Evolutionary conservation across 805 yeast species (phyloP).

Genomic region (Myxozyma neotropica): DNA sequence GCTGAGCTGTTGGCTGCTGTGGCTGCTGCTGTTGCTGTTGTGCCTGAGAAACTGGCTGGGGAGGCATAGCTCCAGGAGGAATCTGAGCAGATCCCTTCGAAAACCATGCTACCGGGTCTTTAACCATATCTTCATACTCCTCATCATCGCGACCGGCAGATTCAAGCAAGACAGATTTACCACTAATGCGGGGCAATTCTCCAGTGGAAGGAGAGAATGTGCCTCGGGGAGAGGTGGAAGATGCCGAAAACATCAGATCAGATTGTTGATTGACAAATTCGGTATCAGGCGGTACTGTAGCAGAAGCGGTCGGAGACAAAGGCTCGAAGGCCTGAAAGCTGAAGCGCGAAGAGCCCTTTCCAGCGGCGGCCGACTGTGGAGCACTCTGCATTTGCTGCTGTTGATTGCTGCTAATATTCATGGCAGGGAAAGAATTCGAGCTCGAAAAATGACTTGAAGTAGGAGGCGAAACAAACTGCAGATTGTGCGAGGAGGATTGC

Average conservation of each 20-base stretch:
- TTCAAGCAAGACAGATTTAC: constrained; percentile 40
- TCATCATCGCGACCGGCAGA: constrained; percentile 40
- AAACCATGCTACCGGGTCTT: constrained; percentile 40
- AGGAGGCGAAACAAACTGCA: constrained; percentile 7
- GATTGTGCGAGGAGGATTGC: constrained; percentile 3
- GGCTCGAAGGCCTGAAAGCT: constrained; percentile 24
- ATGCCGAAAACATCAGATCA: constrained; percentile 18
- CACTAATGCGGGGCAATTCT: constrained; percentile 35
- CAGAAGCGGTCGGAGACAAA: constrained; percentile 22
- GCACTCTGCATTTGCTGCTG: constrained; percentile 7
- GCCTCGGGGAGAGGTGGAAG: constrained; percentile 33
- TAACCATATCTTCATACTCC: constrained; percentile 40
- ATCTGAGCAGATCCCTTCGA: constrained; percentile 21
- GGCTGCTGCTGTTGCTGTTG: constrained; percentile 23
- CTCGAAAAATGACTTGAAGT: neutral
- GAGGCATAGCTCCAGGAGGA: constrained; percentile 1
- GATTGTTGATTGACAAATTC: constrained; percentile 19
- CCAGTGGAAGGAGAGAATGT: constrained; percentile 24
- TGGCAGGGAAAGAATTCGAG: constrained; percentile 17
- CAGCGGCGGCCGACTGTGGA: constrained; percentile 11
- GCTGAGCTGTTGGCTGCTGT: neutral
- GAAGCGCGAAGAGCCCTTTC: constrained; percentile 23
- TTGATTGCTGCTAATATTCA: constrained; percentile 9
- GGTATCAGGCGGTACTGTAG: constrained; percentile 15
- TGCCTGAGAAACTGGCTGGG: constrained; percentile 3